phyloP scores from a whole-genome alignment of 2,329 filamentous ascomycete species.

The Daldinia eschscholtzii region DNA sequence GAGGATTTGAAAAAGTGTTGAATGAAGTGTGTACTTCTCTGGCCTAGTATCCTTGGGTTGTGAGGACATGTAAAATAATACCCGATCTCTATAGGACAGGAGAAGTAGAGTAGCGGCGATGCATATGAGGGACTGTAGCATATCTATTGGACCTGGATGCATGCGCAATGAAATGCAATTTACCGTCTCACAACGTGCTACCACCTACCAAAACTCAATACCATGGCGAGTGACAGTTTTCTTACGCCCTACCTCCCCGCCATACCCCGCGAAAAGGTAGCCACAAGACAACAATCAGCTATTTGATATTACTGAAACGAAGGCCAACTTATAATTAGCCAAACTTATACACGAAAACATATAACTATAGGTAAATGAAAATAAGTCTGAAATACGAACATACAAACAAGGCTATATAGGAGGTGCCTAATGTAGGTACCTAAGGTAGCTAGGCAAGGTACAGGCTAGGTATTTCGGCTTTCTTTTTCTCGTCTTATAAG shows the following conservation, averaged over 20 bases:
- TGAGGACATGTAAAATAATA: not conserved
- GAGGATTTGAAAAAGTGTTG: not conserved
- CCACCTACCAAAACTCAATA: not conserved
- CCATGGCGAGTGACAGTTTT: conserved; percentile 3
- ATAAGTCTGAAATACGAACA: no score
- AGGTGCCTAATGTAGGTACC: no score
- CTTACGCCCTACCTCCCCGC: not conserved
- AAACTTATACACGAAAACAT: no score
- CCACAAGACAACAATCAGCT: not conserved
- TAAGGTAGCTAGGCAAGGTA: no score
- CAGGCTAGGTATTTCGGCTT: not conserved
- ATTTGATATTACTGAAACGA: not conserved
- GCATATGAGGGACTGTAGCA: conserved; percentile 2
- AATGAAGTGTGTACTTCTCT: not conserved
- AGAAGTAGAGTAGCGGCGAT: conserved; percentile 7
- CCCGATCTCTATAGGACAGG: not conserved
- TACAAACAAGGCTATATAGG: no score
- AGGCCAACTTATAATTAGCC: no score
- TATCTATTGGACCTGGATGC: conserved; percentile 11
- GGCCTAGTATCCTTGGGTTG: not conserved
- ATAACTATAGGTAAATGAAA: no score
- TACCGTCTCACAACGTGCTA: conserved; percentile 18
- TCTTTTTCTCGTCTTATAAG: no score
- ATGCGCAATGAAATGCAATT: conserved; percentile 21
- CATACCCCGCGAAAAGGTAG: not conserved